phyloP scores from a whole-genome alignment of 805 yeast species.

The Kodamaea jinghongensis region DNA sequence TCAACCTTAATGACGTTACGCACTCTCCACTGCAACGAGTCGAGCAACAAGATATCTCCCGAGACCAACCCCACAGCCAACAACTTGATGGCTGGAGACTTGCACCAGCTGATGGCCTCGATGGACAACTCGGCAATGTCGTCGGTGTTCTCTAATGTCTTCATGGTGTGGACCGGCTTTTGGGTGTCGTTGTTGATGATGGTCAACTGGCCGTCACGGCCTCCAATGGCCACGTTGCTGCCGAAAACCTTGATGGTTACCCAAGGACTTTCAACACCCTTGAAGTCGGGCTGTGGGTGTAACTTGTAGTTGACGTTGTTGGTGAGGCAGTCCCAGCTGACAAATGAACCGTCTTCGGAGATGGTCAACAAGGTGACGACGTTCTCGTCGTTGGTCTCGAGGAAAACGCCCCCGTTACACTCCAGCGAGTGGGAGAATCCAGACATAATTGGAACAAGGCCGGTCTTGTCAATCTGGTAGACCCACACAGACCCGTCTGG shows the following conservation, averaged over 20 bases:
- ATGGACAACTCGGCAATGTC: slow-evolving; percentile 44
- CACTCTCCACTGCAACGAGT: slow-evolving; percentile 81
- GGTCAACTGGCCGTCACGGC: slow-evolving; percentile 81
- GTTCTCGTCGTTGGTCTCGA: slow-evolving; percentile 51
- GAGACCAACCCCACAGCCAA: slow-evolving; percentile 88
- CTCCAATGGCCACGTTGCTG: slow-evolving; percentile 71
- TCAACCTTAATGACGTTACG: slow-evolving; percentile 66
- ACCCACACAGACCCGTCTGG: slow-evolving; percentile 94
- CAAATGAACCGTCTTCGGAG: slow-evolving; percentile 82
- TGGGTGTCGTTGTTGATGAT: slow-evolving; percentile 79
- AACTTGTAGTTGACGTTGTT: slow-evolving; percentile 67
- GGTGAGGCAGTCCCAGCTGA: slow-evolving; percentile 88
- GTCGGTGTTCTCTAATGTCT: slow-evolving; percentile 56
- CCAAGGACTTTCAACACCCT: slow-evolving; percentile 85
- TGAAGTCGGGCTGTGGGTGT: slow-evolving; percentile 57
- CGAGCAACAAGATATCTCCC: slow-evolving; percentile 82
- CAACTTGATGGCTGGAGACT: slow-evolving; percentile 46
- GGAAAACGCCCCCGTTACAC: slow-evolving; percentile 76
- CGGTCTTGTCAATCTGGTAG: slow-evolving; percentile 61
- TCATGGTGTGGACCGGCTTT: slow-evolving; percentile 59
- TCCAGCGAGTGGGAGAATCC: slow-evolving; percentile 81
- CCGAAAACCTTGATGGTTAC: slow-evolving; percentile 61
- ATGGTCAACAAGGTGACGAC: slow-evolving; percentile 66
- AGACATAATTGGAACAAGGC: slow-evolving; percentile 66
- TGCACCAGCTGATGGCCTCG: slow-evolving; percentile 75